Evolutionary conservation across 2,329 filamentous ascomycete genomes (phyloP), one percentile per base, ranked within the genome.

Genomic region (Stagonosporopsis cucurbitacearum): DNA sequence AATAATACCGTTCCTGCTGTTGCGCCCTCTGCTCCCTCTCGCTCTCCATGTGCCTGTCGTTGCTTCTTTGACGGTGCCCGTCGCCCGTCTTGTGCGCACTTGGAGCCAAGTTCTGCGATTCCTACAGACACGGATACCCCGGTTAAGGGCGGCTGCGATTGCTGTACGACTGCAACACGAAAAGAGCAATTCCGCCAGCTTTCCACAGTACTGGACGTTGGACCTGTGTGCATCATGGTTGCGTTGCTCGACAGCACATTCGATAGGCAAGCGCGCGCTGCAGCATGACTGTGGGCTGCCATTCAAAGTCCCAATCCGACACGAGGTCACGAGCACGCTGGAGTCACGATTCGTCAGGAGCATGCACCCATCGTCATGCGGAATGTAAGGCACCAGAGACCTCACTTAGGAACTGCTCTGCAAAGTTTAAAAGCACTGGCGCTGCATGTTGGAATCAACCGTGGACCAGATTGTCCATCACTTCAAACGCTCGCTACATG

Each of bases 1-100:
- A 69, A 70, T 67, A 68, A 68, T 71, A 65, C 57, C 62, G 55
- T 47, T 48, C 54, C 57, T 57, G 28, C 42, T 28, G 47, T 39
- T 48, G 30, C 43, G n/a, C 50, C 48, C 40, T 57, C 55, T 53
- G 44, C 19, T 23, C 23, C 53, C 53, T 46, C 50, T 30, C 45
- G 53, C 48, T 48, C 30, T 58, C 41, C 57, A 41, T 51, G 46
- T 63, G 53, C 22, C 28, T 23, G 17, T 42, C 17, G 9, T 23
- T 51, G 22, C 45, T 49, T 48, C 49, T 44, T 42, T 54, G 54
- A 35, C 42, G 57, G 46, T 53, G 35, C 54, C 47, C 33, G 33
- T 57, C 28, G 42, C 12, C 17, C 23, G 37, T 17, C 25, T 22
- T 49, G 36, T 28, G 33, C 32, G 50, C 51, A 13, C 33, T 19